phyloP scores from a whole-genome alignment of 2,329 filamentous ascomycete genomes.

The Cordyceps tenuipes region DNA sequence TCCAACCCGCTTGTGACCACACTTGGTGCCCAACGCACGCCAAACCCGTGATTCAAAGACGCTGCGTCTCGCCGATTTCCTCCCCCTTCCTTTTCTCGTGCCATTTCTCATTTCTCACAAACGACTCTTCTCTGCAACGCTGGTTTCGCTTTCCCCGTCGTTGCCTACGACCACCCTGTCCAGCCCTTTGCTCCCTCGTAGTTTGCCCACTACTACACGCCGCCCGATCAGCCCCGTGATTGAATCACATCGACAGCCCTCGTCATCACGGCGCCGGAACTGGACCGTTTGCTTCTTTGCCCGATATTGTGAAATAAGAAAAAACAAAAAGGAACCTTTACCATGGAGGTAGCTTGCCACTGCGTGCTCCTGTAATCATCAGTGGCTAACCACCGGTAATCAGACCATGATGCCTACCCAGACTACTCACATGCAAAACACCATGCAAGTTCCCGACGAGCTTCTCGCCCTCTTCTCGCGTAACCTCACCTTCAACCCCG shows the following conservation, averaged over 20 bases:
- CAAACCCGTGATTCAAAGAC: conserved; percentile 9
- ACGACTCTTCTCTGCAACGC: neutral
- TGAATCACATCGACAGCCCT: neutral
- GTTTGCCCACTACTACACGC: neutral
- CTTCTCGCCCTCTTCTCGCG: conserved; percentile 71
- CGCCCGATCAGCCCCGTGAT: neutral
- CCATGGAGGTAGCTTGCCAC: conserved; percentile 8
- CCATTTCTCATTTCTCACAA: neutral
- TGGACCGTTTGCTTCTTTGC: neutral
- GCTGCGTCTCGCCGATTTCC: neutral
- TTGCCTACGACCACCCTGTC: no score
- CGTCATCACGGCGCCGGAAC: neutral
- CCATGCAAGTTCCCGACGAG: conserved; percentile 67
- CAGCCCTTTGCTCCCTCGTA: neutral
- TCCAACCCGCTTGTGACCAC: conserved; percentile 10
- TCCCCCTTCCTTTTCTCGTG: neutral
- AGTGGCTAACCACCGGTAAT: conserved; percentile 2
- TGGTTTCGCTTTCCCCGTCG: neutral
- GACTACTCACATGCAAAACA: conserved; percentile 25
- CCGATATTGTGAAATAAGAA: neutral
- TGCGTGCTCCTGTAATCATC: neutral
- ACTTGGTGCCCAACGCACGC: conserved; percentile 9
- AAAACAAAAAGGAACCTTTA: neutral
- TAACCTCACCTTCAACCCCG: conserved; percentile 58
- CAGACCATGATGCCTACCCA: conserved; percentile 33